Conservation (phyloP, 208 protist species). For the Entamoeba moshkovskii region DNA sequence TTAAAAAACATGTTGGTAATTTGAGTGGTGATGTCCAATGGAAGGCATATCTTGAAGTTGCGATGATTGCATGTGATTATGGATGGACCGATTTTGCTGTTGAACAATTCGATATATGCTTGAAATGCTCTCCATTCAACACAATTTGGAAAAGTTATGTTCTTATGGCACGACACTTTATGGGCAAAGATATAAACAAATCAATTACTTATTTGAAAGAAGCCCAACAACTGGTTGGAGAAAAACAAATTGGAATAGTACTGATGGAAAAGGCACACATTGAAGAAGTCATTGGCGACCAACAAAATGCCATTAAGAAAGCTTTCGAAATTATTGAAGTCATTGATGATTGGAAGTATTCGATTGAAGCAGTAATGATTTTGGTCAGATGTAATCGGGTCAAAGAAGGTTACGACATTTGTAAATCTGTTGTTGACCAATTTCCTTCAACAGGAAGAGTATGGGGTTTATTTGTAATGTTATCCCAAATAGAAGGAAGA, state of each 20-base stretch:
- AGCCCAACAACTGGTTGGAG: background rate
- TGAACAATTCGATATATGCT: background rate
- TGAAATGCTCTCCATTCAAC: background rate
- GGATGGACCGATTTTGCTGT: background rate
- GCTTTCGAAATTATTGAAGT: background rate
- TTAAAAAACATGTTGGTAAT: background rate
- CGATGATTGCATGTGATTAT: background rate
- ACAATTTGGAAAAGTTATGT: background rate
- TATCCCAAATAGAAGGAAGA: background rate
- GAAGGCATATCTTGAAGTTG: background rate
- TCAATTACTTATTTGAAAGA: background rate
- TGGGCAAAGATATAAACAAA: background rate
- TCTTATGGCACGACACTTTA: background rate
- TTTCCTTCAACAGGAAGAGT: background rate
- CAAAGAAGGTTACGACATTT: background rate
- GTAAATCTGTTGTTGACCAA: background rate
- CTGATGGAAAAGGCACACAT: background rate
- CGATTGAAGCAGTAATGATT: background rate
- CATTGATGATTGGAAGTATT: background rate
- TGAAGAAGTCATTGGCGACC: background rate
- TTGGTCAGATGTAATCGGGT: background rate
- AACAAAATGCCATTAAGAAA: background rate
- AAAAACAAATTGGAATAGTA: background rate
- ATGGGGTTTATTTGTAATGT: background rate
- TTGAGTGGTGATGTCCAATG: background rate